Evolutionary conservation across 1,139 yeast species (phyloP).

Genomic region (Kazachstania sp.): DNA sequence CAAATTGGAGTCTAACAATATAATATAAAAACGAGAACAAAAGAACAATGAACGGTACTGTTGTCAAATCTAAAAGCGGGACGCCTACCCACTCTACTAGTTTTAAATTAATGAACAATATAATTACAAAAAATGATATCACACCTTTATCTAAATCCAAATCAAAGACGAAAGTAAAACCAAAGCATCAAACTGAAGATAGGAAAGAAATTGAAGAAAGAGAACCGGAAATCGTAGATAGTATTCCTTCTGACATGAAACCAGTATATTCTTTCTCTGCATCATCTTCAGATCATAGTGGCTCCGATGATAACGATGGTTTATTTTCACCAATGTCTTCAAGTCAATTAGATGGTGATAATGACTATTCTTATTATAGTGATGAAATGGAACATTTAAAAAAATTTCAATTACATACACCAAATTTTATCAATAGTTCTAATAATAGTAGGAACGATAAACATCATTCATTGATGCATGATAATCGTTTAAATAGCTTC

Average conservation of each 20-base stretch:
- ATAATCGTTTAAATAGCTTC: not conserved
- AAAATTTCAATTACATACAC: slow-evolving; percentile 5
- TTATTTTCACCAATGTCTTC: slow-evolving; percentile 10
- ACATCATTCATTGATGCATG: not conserved
- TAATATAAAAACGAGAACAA: not conserved
- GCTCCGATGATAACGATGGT: slow-evolving; percentile 7
- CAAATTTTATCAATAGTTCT: not conserved
- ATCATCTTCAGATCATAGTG: slow-evolving; percentile 2
- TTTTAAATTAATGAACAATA: slow-evolving; percentile 10
- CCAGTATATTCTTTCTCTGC: slow-evolving; percentile 4
- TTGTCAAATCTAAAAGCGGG: not conserved
- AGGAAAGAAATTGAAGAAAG: slow-evolving; percentile 1
- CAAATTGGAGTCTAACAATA: not conserved
- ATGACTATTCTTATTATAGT: slow-evolving; percentile 2
- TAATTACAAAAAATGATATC: slow-evolving; percentile 23
- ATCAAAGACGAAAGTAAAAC: slow-evolving; percentile 3
- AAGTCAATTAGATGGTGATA: slow-evolving; percentile 4
- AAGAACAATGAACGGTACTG: not conserved
- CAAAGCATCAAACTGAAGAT: not conserved
- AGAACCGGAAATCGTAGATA: slow-evolving; percentile 9
- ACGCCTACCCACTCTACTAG: slow-evolving; percentile 1
- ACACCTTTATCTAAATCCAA: slow-evolving; percentile 14
- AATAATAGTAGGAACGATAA: not conserved
- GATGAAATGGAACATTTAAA: slow-evolving; percentile 1
- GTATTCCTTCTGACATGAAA: slow-evolving; percentile 8